phyloP scores from a whole-genome alignment of 805 yeast species.

The Yamadazyma nakazawae region DNA sequence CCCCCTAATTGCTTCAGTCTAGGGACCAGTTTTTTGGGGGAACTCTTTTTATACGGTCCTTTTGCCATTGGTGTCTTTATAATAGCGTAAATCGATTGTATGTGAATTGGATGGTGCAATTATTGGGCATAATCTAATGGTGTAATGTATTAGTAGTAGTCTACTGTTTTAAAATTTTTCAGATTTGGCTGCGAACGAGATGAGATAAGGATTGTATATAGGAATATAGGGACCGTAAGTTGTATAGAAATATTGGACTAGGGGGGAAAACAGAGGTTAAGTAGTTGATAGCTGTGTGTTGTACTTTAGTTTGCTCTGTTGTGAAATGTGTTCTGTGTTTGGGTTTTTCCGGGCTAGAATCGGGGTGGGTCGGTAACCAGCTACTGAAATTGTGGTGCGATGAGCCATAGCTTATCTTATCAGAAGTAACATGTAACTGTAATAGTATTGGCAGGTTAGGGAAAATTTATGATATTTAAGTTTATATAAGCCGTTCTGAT shows the following conservation, averaged over 20 bases:
- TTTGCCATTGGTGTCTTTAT: conserved; percentile 4
- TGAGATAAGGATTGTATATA: background rate
- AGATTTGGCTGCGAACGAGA: background rate
- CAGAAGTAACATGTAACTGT: background rate
- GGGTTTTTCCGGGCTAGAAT: too few species aligned
- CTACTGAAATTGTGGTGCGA: background rate
- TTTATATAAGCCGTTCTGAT: too few species aligned
- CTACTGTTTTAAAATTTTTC: background rate
- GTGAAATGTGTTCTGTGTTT: too few species aligned
- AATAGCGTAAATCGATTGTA: conserved; percentile 3
- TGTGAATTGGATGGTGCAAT: background rate
- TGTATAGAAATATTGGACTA: too few species aligned
- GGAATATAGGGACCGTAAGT: background rate
- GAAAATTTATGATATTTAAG: too few species aligned
- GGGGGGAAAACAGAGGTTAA: too few species aligned
- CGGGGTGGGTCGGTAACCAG: background rate
- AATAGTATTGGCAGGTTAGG: too few species aligned
- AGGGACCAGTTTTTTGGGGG: conserved; percentile 12
- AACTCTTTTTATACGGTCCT: conserved; percentile 4
- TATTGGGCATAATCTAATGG: background rate
- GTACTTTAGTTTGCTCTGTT: too few species aligned
- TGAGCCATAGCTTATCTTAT: background rate
- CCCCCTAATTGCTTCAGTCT: conserved; percentile 25
- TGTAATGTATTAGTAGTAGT: background rate
- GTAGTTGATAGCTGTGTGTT: too few species aligned